Evolutionary conservation across 305 asterid species (phyloP), one percentile per base, ranked within the genome.

Genomic region (Petunia hybrid): DNA sequence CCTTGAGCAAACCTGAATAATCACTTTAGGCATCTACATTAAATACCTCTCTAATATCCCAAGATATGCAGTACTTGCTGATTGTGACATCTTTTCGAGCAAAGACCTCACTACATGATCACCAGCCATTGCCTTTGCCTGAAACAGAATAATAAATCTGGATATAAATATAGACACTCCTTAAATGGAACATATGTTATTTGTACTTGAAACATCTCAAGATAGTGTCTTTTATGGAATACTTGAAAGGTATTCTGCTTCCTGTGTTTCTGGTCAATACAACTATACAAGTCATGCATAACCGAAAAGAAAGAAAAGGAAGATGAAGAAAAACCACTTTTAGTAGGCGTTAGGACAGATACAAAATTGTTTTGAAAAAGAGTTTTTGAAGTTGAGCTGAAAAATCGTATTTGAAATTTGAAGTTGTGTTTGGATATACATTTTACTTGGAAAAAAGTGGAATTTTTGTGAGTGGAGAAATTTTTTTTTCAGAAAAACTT

Each of bases 41-140:
- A 74, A 6, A 3, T 92, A 96, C 99, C 99, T 96, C 89, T 94
- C 99, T 77, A 96, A 85, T 85, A 96, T 94, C 86, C 92, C 91
- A 84, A 94, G 97, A 82, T 96, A 96, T 35, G 99, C 97, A 85
- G 91, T 94, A 89, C 89, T 96, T 84, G 99, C 98, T 82, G 91
- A 89, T 48, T 92, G 94, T 61, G 91, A 90, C 98, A 94, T 94
- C 91, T 90, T 94, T 84, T 96, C 99, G 88, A 94, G 89, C 89
- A 96, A 88, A 55, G 98, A 96, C 86, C 98, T 90, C 84, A 94
- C 97, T 69, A 93, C 91, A 76, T 93, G 98, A 83, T 96, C 97
- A 82, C 99, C 99, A 71, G 97, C 97, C 99, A 94, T 92, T 87
- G 95, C 98, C 89, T 93, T 94, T 79, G 98, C 98, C 99, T 95